phyloP scores from a whole-genome alignment of 441 rosid species.

The Adansonia rubrostipa region DNA sequence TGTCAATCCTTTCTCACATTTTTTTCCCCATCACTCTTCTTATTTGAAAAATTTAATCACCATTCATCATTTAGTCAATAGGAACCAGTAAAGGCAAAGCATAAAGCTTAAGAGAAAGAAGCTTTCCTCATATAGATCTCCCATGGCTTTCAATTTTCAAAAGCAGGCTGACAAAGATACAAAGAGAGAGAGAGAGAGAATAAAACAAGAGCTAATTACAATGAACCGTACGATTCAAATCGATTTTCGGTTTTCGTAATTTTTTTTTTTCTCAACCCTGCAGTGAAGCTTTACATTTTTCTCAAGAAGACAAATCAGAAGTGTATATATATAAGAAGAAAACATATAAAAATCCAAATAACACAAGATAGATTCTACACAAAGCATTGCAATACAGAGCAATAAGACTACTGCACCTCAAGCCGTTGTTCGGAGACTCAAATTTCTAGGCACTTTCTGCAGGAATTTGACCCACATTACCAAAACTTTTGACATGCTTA shows the following conservation, averaged over 20 bases:
- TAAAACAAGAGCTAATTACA: not conserved
- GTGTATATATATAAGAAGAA: conserved; percentile 20
- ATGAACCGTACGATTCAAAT: too few relatives aligned
- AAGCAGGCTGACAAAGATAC: not conserved
- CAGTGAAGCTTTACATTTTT: too few relatives aligned
- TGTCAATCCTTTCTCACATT: too few relatives aligned
- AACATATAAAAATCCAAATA: conserved; percentile 18
- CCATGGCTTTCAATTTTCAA: conserved; percentile 22
- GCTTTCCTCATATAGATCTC: conserved; percentile 22
- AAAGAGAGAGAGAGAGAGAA: too few relatives aligned
- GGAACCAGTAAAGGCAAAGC: not conserved
- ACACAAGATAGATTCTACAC: conserved; percentile 41
- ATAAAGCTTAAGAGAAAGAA: not conserved
- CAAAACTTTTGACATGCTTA: conserved; percentile 49
- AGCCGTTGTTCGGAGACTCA: too few relatives aligned
- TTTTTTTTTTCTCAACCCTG: too few relatives aligned
- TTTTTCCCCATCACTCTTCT: too few relatives aligned
- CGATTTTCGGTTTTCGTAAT: too few relatives aligned
- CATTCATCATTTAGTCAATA: too few relatives aligned
- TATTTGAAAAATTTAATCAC: too few relatives aligned
- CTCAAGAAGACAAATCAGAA: not conserved
- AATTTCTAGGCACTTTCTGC: conserved; percentile 29
- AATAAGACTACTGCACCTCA: conserved; percentile 27
- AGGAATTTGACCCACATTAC: conserved; percentile 43
- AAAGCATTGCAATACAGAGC: conserved; percentile 25